Evolutionary conservation across 495 filamentous ascomycete genomes (phyloP), one percentile per base, ranked within the genome.

Genomic region (Lasiosphaeris hirsuta): DNA sequence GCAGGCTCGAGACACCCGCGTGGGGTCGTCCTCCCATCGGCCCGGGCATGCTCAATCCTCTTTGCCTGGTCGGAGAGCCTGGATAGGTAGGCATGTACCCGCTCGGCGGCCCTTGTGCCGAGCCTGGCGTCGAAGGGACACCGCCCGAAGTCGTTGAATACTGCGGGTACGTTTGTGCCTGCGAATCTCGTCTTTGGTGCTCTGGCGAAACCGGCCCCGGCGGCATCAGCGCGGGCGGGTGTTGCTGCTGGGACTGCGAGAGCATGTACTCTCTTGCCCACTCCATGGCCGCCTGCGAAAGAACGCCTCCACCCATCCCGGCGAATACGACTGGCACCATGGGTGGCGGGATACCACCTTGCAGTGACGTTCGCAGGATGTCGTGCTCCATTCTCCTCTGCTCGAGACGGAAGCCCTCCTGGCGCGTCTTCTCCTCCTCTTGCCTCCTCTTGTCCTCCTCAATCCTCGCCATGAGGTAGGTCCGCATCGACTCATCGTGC

Each of bases 251-350:
- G 19, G 73, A 72, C 56, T 79, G 79, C 53, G 83, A 73, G 56
- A 82, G 72, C 53, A 85, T 72, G 62, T 84, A 81, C 63, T 93
- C 89, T 66, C 93, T 88, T 42, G 86, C 76, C 84, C 84, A 86
- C 63, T 96, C 92, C 46, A 88, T 76, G 15, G 84, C 75, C 10
- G 67, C 72, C 45, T 79, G 77, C 14, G 76, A 64, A 35, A 79
- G 76, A 8, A 84, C 67, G 55, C 84, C 86, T 34, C 86, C 84
- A 19, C 85, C 86, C 71, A 95, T 87, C 39, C 89, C 90, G 10
- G 88, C 87, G 68, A 97, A 96, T 49, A 98, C 88, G 60, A 95
- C 80, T 14, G 94, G 94, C 38, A 97, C 81, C 79, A 96, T 83
- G 40, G 88, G 78, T 38, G 92, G 90, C 15, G 94, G 92, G 38